Conservation (phyloP, 2,329 filamentous ascomycete genomes). For the Arthrobotrys conoides region DNA sequence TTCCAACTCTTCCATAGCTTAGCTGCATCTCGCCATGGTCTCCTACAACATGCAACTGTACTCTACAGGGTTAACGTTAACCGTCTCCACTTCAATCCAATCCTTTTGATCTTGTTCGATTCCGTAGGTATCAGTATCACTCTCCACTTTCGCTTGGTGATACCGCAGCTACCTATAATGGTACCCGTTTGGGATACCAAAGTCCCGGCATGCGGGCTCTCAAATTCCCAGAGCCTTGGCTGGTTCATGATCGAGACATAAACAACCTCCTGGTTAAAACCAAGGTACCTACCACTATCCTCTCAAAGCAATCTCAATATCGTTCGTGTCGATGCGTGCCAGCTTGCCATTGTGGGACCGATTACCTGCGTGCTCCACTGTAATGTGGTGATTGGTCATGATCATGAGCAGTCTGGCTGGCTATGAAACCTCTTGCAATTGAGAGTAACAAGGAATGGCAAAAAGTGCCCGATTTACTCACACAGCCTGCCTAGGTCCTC, state of each 20-base stretch:
- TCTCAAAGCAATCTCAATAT: background rate
- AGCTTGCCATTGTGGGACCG: conserved; percentile 19
- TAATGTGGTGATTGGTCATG: conserved; percentile 2
- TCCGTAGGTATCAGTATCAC: background rate
- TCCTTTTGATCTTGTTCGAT: no score
- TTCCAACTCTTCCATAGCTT: no score
- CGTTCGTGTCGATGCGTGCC: conserved; percentile 16
- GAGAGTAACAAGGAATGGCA: background rate
- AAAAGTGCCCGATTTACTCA: background rate
- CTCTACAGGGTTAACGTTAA: background rate
- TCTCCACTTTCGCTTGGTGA: conserved; percentile 6
- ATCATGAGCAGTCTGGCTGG: background rate
- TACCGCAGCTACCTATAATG: background rate
- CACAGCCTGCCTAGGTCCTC: background rate
- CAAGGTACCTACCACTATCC: background rate
- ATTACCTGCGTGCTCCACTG: conserved; percentile 10
- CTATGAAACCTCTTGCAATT: background rate
- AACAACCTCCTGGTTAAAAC: background rate
- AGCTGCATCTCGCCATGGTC: no score
- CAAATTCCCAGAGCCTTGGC: conserved; percentile 21
- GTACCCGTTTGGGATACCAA: conserved; percentile 12
- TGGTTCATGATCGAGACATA: conserved; percentile 7
- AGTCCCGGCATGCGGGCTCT: background rate
- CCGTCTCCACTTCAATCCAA: background rate
- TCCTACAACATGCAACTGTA: no score